Conservation (phyloP, 1,139 yeast genomes). For the Yamadazyma kanchanaburiensis region DNA sequence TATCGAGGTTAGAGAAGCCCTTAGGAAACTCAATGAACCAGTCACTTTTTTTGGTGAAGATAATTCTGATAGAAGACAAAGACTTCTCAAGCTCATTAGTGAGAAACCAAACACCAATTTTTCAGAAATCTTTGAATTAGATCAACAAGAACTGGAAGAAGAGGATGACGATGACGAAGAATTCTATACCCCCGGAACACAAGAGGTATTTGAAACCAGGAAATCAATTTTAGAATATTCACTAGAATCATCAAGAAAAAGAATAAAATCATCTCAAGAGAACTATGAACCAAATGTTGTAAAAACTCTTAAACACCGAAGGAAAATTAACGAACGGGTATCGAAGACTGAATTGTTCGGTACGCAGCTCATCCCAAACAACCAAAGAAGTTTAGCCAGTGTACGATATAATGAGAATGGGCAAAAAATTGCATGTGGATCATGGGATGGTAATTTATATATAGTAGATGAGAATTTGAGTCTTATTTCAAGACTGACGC, state of each 20-base stretch:
- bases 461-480: slow-evolving; percentile 30
- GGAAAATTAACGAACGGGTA: slow-evolving; percentile 40
- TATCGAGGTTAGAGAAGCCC: slow-evolving; percentile 48
- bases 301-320: slow-evolving; percentile 37
- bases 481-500: slow-evolving; percentile 19
- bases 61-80: slow-evolving; percentile 54
- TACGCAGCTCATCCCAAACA: slow-evolving; percentile 60
- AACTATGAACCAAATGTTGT: slow-evolving; percentile 20
- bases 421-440: slow-evolving; percentile 57
- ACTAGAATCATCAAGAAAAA: slow-evolving; percentile 36
- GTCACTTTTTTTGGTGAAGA: slow-evolving; percentile 61
- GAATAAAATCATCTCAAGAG: slow-evolving; percentile 32
- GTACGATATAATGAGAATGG: slow-evolving; percentile 44
- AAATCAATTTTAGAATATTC: slow-evolving; percentile 50
- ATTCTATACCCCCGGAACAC: slow-evolving; percentile 78
- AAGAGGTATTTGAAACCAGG: slow-evolving; percentile 55
- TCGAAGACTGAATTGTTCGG: slow-evolving; percentile 50
- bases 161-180: slow-evolving; percentile 70
- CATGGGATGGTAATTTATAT: slow-evolving; percentile 79
- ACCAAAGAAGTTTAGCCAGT: slow-evolving; percentile 63
- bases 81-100: slow-evolving; percentile 36
- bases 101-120: slow-evolving; percentile 15
- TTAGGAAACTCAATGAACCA: slow-evolving; percentile 57
- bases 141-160: slow-evolving; percentile 1
- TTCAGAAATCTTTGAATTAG: slow-evolving; percentile 18